Evolutionary conservation across 768 basidiomycete genomes (phyloP), one percentile per base, ranked within the genome.

Genomic region (Mycena vitilis): DNA sequence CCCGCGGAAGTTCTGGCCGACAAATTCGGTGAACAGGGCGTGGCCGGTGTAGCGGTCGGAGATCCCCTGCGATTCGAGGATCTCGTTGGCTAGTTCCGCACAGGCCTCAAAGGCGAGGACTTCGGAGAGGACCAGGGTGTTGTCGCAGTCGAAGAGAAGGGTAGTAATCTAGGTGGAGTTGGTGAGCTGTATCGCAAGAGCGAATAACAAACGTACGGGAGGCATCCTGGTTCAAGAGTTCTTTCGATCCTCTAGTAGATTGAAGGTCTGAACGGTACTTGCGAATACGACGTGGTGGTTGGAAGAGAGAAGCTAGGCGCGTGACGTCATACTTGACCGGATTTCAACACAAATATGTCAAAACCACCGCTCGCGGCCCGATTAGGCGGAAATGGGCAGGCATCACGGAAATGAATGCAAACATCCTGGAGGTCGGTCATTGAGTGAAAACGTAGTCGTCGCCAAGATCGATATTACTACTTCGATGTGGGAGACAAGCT

Each of bases 101-200:
- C 75, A 75, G 7, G 75, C 75, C 37, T 75, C 73, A 51, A 75
- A 75, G 11, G 75, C 75, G 25, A 75, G 67, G 16, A 55, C 51
- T 63, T 75, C 75, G 10, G 73, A 74, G 30, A 75, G 68, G 10
- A 74, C 73, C 20, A 75, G 71, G 10, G 75, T 75, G 48, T 75
- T 75, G 59, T 75, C 75, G 66, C 75, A 75, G 61, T 75, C 73
- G 30, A 76, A 76, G 16, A 76, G 69, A 36, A 76, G 71, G 37
- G 70, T 66, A n/a, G 71, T 72, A n/a, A 68, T 73, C 73, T 74
- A 34, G 53, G 22, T 18, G n/a, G 11, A 23, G 22, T 65, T 38
- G 58, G 56, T 6, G 38, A 36, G 48, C 42, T 18, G 20, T n/a
- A 12, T 20, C 12, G 52, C 7, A 0, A 34, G 15, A 11, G 16